Evolutionary conservation across 345 rosid species (phyloP), one percentile per base, ranked within the genome.

Genomic region (Populus nigra): DNA sequence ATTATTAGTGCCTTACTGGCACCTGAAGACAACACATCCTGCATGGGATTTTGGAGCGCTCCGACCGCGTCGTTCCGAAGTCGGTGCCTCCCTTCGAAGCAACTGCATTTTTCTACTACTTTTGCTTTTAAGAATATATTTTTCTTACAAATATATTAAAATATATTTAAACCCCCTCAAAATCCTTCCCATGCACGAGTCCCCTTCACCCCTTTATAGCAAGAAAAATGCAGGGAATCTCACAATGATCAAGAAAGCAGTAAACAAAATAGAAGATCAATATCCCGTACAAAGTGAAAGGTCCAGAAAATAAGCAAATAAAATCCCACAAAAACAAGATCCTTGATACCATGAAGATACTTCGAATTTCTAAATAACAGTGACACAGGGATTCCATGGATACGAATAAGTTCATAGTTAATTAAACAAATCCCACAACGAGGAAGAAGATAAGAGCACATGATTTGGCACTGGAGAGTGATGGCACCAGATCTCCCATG

Each of bases 401-500:
- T 50, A 50, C 63, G 65, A 49, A 49, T 6, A 8, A 7, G n/a
- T 1, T 29, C 1, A 12, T 22, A 8, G 1, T 29, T 22, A 7
- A 55, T 36, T 22, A 36, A 55, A 35, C 4, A 38, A 13, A 73
- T n/a, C 41, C 11, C 39, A 59, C 2, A 2, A 35, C 7, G 2
- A 73, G 23, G 13, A 36, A 73, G 20, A 59, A 43, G 67, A 73
- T 73, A 8, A 62, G 36, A 63, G 38, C 77, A 63, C 59, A 18
- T 29, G 69, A 62, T 63, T 43, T 63, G 18, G 8, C 23, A 27
- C 8, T 53, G 50, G 33, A 17, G 31, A 73, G 22, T 12, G 33
- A 33, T 59, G 62, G 67, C 68, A 36, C 53, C 77, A 43, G 29
- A 74, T 63, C 70, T 33, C 31, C 18, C 57, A 15, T 73, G 23